These are phyloP conservation scores for Trichophaea hybrida DNA, from an alignment of 2,329 filamentous ascomycete species.

Conservation along the genomic window DNA sequence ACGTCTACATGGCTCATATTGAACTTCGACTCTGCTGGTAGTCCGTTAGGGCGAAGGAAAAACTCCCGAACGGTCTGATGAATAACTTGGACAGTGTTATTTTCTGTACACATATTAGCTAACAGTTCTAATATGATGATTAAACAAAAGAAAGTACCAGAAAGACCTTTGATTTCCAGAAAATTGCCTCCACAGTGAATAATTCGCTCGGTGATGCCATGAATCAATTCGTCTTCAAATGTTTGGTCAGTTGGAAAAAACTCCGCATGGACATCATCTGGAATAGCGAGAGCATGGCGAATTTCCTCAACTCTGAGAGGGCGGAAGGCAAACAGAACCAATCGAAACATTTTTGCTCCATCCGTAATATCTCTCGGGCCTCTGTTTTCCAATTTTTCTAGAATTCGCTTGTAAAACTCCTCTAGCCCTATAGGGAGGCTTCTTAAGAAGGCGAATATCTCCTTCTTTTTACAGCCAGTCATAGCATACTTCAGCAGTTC, in stretches of 20 bases:
- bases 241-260: background rate
- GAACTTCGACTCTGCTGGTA: background rate
- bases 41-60: background rate
- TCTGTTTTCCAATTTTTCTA: background rate
- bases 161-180: background rate
- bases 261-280: background rate
- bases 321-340: background rate
- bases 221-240: background rate
- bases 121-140: background rate
- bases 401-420: background rate
- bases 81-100: constrained; percentile 1
- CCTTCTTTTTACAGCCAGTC: background rate
- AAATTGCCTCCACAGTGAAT: background rate
- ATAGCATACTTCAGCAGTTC: background rate
- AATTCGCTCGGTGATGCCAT: background rate
- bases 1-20: background rate
- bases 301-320: background rate
- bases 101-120: background rate
- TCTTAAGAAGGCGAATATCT: background rate
- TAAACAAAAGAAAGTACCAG: background rate
- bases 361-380: background rate
- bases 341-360: background rate
- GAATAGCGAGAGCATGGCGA: background rate
- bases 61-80: constrained; percentile 2
- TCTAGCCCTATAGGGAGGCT: background rate